Conservation (phyloP, 108 stramenopile species). For the Cylindrotheca closterium region DNA sequence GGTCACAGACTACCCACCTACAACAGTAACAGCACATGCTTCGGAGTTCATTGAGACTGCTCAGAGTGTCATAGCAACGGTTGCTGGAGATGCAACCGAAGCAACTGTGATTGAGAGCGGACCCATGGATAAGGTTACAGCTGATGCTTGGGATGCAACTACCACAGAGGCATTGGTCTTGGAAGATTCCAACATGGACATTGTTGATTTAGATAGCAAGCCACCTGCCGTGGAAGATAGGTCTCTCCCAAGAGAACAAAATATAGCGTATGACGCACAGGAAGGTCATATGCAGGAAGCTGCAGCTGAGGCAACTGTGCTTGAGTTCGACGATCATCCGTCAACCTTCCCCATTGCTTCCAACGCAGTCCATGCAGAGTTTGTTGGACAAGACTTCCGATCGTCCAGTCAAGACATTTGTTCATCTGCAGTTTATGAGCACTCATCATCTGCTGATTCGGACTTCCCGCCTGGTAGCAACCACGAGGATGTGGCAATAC, state of each 20-base stretch:
- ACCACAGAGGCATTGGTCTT: slow-evolving; percentile 26
- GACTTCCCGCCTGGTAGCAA: too few species aligned
- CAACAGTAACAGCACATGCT: neutral
- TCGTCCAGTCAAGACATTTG: neutral
- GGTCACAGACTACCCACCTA: too few species aligned
- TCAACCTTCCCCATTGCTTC: slow-evolving; percentile 10
- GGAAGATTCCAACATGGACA: slow-evolving; percentile 1
- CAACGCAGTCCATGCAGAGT: slow-evolving; percentile 32
- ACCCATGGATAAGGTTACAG: slow-evolving; percentile 25
- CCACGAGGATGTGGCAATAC: too few species aligned
- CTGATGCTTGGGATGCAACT: slow-evolving; percentile 10
- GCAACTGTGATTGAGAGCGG: slow-evolving; percentile 45
- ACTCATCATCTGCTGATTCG: too few species aligned
- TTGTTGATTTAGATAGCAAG: slow-evolving; percentile 1
- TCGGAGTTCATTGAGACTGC: neutral
- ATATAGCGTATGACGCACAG: neutral
- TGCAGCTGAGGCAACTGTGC: slow-evolving; percentile 29
- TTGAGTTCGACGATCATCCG: slow-evolving; percentile 32
- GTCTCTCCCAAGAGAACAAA: neutral
- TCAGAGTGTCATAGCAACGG: slow-evolving; percentile 3
- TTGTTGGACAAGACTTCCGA: slow-evolving; percentile 22
- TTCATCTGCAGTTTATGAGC: too few species aligned
- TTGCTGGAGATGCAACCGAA: slow-evolving; percentile 15
- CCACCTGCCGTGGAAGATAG: slow-evolving; percentile 4
- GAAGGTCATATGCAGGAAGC: too few species aligned